Base-by-base conservation (phyloP, 345 rosid species). In the Eucalyptus melliodora region DNA sequence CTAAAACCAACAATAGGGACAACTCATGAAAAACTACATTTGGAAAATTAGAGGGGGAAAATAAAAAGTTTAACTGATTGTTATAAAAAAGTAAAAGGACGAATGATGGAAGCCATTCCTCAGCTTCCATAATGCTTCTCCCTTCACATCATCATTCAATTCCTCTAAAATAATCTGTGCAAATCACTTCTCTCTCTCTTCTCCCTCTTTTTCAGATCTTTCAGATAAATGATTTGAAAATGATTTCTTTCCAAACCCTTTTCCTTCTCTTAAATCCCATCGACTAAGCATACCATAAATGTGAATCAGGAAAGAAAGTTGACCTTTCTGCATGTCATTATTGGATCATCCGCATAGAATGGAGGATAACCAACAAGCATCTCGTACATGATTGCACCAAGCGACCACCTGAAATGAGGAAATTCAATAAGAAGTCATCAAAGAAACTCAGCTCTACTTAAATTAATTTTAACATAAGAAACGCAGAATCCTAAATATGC, bases 251-350 rank as follows among this genome's bases (percentile, higher is more conserved):
- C 62, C 59, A 53, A 86, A 50, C 34, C 44, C 8, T 44, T 53
- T 50, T 86, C 45, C 88, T 31, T 21, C 16, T 50, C 42, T 53
- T 86, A n/a, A n/a, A 42, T n/a, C 42, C 27, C 65, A 50, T 59
- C 12, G 16, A 86, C 40, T 34, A 50, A 50, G 59, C 89, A 50
- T 56, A 72, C 60, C 53, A 87, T 55, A 44, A 60, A 90, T 87
- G 56, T 37, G 85, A 16, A 85, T n/a, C 49, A 88, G 77, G 80
- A 23, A 23, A 86, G 82, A 50, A 91, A 88, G 82, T 53, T 89
- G 89, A 97, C 99, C 99, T 97, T 97, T 94, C 97, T 95, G 95
- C 99, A 97, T 77, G 99, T 95, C 86, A 96, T 95, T 69, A 96
- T 95, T 44, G 99, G 97, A 88, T 97, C 99, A 89, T 96, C 98